phyloP scores from a whole-genome alignment of 192 early-diverging fungal species.

The Geosiphon pyriformis region DNA sequence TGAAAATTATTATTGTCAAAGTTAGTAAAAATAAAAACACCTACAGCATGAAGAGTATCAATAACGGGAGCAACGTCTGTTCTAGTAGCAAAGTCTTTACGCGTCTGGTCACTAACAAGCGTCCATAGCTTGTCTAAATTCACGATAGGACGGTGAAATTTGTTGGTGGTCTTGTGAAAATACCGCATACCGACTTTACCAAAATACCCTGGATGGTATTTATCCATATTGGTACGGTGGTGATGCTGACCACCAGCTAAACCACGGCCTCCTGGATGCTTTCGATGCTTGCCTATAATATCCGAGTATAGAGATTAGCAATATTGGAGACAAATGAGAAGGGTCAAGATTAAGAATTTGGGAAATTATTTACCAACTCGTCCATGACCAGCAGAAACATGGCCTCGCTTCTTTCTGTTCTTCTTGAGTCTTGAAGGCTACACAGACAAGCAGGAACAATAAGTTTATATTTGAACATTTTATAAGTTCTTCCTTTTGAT shows the following conservation, averaged over 20 bases:
- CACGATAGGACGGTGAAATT: slow-evolving; percentile 78
- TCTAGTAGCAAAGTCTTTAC: slow-evolving; percentile 73
- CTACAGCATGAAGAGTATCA: slow-evolving; percentile 66
- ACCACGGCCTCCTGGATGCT: slow-evolving; percentile 99
- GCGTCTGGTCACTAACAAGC: slow-evolving; percentile 81
- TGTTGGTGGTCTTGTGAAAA: slow-evolving; percentile 94
- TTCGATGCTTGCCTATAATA: slow-evolving; percentile 85
- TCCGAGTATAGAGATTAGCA: no score
- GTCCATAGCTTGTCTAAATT: slow-evolving; percentile 95
- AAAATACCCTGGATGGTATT: slow-evolving; percentile 99
- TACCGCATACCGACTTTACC: slow-evolving; percentile 99
- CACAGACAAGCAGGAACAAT: no score
- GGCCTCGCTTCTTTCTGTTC: slow-evolving; percentile 96
- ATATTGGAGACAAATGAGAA: background rate
- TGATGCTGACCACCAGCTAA: slow-evolving; percentile 99
- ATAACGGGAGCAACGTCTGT: slow-evolving; percentile 91
- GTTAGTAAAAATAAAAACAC: background rate
- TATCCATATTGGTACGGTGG: slow-evolving; percentile 99
- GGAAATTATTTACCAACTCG: slow-evolving; percentile 73
- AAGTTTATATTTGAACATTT: no score
- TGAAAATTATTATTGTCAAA: background rate
- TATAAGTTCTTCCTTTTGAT: no score
- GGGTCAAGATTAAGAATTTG: background rate
- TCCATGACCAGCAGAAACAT: slow-evolving; percentile 99
- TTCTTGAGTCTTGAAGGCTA: slow-evolving; percentile 79